A percentile compares a stretch with the other conserved stretches of the same genome.
phyloP scores from a whole-genome alignment of 2,329 filamentous ascomycete species.

The Exophiala bonariae region DNA sequence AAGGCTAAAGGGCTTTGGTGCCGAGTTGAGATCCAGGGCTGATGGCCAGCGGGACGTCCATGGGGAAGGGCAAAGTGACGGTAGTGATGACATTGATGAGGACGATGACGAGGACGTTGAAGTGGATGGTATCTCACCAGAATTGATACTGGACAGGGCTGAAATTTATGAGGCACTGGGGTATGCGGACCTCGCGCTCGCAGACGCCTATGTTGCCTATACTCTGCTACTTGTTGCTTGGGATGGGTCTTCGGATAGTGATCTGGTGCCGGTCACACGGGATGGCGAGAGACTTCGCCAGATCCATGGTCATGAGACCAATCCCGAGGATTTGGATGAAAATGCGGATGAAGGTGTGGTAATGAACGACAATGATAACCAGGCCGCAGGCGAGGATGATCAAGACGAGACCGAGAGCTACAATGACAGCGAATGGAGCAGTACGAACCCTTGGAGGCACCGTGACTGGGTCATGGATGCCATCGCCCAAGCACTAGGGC shows the following conservation, averaged over 20 bases:
- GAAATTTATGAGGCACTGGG: conserved; percentile 70
- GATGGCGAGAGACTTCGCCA: conserved; percentile 30
- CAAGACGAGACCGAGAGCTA: conserved; percentile 46
- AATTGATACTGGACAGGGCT: conserved; percentile 54
- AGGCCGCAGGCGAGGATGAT: conserved; percentile 35
- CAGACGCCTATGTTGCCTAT: conserved; percentile 88
- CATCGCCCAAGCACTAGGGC: conserved; percentile 11
- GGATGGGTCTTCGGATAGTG: conserved; percentile 74
- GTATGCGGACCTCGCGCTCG: conserved; percentile 86
- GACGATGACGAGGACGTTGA: not conserved
- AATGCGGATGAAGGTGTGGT: conserved; percentile 20
- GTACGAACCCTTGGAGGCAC: conserved; percentile 20
- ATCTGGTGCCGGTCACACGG: conserved; percentile 60
- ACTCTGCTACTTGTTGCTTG: conserved; percentile 66
- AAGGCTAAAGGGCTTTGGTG: conserved; percentile 1
- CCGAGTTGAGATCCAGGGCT: not conserved
- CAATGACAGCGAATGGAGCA: too few relatives aligned
- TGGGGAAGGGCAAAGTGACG: not conserved
- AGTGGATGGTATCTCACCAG: conserved; percentile 11
- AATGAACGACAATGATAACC: not conserved
- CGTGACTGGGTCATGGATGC: too few relatives aligned
- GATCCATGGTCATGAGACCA: conserved; percentile 22
- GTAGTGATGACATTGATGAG: not conserved
- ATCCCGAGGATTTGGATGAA: conserved; percentile 1
- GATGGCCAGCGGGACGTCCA: not conserved